phyloP scores from a whole-genome alignment of 2,329 filamentous ascomycete species.

The Cercospora sesami region DNA sequence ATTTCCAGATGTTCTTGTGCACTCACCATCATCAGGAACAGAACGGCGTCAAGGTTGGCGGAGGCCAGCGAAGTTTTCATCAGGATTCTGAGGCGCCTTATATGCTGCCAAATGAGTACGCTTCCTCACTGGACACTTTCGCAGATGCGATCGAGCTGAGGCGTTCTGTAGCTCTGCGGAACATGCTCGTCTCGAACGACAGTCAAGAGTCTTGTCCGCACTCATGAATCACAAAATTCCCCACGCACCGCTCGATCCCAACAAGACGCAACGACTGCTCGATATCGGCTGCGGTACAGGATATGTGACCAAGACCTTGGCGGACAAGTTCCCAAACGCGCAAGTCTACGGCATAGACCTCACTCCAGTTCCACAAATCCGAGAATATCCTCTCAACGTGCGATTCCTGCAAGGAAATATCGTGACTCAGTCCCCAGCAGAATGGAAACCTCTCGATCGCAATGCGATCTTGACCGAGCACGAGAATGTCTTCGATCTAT shows the following conservation, averaged over 20 bases:
- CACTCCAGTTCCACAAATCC: conserved; percentile 25
- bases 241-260: conserved; percentile 23
- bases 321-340: conserved; percentile 24
- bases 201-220: conserved; percentile 20
- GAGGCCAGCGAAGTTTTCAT: neutral
- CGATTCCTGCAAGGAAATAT: conserved; percentile 23
- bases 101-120: conserved; percentile 9
- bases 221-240: conserved; percentile 27
- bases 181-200: conserved; percentile 27
- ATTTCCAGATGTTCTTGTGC: neutral
- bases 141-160: neutral
- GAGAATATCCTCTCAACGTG: conserved; percentile 16
- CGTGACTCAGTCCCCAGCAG: neutral
- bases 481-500: conserved; percentile 20
- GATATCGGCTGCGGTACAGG: conserved; percentile 36
- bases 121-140: neutral
- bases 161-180: conserved; percentile 17
- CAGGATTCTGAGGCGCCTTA: neutral
- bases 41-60: neutral
- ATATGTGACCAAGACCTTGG: conserved; percentile 31
- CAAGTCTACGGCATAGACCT: conserved; percentile 42
- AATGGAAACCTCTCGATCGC: conserved; percentile 1
- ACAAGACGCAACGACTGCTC: conserved; percentile 31
- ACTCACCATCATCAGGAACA: neutral
- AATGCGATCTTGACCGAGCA: neutral